Conservation (phyloP, 2,329 filamentous ascomycete genomes). For the Neonectria coccinea region DNA sequence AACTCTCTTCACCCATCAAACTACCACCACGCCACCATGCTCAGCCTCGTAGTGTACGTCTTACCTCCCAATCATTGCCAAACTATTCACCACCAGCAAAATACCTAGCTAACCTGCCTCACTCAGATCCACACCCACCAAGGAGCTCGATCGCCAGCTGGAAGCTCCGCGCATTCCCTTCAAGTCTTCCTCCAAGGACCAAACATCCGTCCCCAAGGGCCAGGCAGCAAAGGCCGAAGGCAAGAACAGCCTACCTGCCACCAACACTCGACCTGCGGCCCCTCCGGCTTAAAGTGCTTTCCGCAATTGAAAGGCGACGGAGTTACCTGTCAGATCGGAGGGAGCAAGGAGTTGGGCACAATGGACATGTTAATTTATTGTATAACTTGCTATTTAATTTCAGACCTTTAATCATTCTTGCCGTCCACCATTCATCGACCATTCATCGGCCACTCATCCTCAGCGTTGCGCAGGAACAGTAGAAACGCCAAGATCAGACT, state of each 20-base stretch:
- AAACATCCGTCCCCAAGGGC: slow-evolving; percentile 6
- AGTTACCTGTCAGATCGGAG: neutral
- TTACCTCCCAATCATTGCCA: neutral
- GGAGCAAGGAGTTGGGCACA: neutral
- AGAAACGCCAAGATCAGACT: neutral
- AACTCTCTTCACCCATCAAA: neutral
- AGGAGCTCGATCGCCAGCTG: slow-evolving; percentile 28
- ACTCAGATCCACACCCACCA: slow-evolving; percentile 20
- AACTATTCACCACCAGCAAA: neutral
- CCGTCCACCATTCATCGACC: neutral
- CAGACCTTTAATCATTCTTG: neutral
- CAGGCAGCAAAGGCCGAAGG: slow-evolving; percentile 9
- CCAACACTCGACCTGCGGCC: slow-evolving; percentile 6
- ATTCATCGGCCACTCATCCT: neutral
- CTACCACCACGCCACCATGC: slow-evolving; percentile 22
- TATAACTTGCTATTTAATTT: neutral
- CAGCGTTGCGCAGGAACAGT: neutral
- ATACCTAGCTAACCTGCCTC: slow-evolving; percentile 1
- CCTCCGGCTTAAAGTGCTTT: neutral
- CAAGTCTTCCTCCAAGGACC: slow-evolving; percentile 10
- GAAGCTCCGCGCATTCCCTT: slow-evolving; percentile 24
- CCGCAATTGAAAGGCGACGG: neutral
- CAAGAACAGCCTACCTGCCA: slow-evolving; percentile 11
- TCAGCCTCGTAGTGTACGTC: slow-evolving; percentile 30
- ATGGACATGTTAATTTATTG: neutral